phyloP scores from a whole-genome alignment of 805 yeast species.

The Pichia rugopelliculosa region DNA sequence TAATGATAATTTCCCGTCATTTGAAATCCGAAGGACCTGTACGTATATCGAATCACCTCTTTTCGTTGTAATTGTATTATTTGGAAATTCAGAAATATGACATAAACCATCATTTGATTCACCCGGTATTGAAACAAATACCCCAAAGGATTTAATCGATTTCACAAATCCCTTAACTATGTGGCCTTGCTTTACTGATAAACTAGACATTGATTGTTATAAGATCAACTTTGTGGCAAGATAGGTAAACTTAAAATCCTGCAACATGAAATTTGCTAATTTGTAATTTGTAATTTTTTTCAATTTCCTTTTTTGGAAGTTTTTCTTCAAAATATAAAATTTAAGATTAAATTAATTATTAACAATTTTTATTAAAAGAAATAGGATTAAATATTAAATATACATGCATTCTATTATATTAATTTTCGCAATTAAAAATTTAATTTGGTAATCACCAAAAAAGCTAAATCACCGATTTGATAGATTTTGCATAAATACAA shows the following conservation, averaged over 20 bases:
- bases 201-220: slow-evolving; percentile 1
- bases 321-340: not conserved
- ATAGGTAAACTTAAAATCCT: too few relatives aligned
- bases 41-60: slow-evolving; percentile 59
- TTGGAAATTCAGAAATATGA: slow-evolving; percentile 61
- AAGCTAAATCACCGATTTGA: not conserved
- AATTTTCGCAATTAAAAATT: too few relatives aligned
- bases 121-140: slow-evolving; percentile 51
- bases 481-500: not conserved
- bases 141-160: slow-evolving; percentile 65
- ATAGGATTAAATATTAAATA: too few relatives aligned
- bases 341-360: too few relatives aligned
- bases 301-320: not conserved
- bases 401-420: too few relatives aligned
- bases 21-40: slow-evolving; percentile 38
- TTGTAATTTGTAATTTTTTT: too few relatives aligned
- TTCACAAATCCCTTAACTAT: slow-evolving; percentile 57
- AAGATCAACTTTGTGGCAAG: not conserved
- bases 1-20: slow-evolving; percentile 45
- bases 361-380: too few relatives aligned
- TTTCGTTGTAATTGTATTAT: slow-evolving; percentile 31
- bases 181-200: slow-evolving; percentile 25
- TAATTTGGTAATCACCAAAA: too few relatives aligned
- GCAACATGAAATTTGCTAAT: too few relatives aligned
- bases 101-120: slow-evolving; percentile 53